Percentiles rank a stretch among this genome's conserved stretches.
Evolutionary conservation across 495 filamentous ascomycete species (phyloP).

Genomic region (Schizothecium vesticola): DNA sequence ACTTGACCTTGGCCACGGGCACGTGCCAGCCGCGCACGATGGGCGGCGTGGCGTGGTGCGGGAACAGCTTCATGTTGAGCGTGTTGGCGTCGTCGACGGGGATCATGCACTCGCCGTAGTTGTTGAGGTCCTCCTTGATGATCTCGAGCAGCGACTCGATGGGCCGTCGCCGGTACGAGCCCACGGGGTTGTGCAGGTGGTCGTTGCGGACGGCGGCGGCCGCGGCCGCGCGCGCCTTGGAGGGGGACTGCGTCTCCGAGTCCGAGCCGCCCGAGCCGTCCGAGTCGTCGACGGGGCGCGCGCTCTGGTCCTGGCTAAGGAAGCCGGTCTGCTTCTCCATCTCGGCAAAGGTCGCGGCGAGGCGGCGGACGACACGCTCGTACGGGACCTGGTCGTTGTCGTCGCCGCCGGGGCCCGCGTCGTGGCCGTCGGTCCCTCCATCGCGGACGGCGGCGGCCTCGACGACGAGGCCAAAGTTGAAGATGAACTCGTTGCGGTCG

Average conservation of each 20-base stretch:
- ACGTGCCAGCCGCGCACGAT: conserved; percentile 81
- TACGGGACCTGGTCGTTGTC: conserved; percentile 62
- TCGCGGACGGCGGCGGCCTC: conserved; percentile 16
- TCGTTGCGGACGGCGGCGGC: not conserved
- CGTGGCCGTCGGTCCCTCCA: not conserved
- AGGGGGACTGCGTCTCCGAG: not conserved
- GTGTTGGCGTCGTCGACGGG: conserved; percentile 92
- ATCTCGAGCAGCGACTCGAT: conserved; percentile 83
- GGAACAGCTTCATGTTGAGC: conserved; percentile 93
- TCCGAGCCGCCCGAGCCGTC: conserved; percentile 3
- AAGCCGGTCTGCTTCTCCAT: conserved; percentile 85
- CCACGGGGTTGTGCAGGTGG: not conserved
- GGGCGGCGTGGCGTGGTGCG: conserved; percentile 70
- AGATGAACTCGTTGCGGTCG: conserved; percentile 92
- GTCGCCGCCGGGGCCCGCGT: conserved; percentile 5
- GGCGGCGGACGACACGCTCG: conserved; percentile 75
- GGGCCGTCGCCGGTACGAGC: conserved; percentile 40
- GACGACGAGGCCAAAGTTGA: conserved; percentile 90
- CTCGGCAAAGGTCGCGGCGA: conserved; percentile 77
- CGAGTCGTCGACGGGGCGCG: conserved; percentile 7
- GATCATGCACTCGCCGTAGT: conserved; percentile 97
- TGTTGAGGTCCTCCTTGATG: conserved; percentile 90
- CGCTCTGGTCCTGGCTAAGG: conserved; percentile 50
- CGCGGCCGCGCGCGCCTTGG: not conserved
- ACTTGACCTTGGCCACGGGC: conserved; percentile 79